These are phyloP conservation scores for Mycena albidolilacea DNA, from an alignment of 768 basidiomycete species.

Conservation along the genomic window DNA sequence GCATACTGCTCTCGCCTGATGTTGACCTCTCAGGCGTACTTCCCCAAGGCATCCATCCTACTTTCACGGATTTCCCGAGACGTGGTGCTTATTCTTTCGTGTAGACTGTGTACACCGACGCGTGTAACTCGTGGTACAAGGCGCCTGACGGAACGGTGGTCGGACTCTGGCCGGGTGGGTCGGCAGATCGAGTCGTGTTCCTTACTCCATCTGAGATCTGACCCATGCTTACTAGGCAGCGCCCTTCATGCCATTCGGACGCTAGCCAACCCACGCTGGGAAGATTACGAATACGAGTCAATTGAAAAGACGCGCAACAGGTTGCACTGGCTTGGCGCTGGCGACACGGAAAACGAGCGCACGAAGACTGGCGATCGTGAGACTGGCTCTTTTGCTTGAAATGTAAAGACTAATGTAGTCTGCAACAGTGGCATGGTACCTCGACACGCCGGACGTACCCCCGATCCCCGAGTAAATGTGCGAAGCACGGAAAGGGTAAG, in stretches of 20 bases:
- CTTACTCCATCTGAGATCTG: background rate
- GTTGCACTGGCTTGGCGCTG: constrained; percentile 28
- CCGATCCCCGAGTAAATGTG: constrained; percentile 20
- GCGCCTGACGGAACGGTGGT: constrained; percentile 26
- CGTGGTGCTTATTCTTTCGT: background rate
- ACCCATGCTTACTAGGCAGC: constrained; percentile 17
- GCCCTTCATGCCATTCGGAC: constrained; percentile 20
- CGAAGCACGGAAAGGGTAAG: no score
- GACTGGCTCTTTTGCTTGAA: background rate
- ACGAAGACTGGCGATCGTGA: constrained; percentile 29
- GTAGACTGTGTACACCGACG: constrained; percentile 30
- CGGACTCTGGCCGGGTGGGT: constrained; percentile 28
- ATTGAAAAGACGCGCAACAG: constrained; percentile 31
- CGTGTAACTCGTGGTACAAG: constrained; percentile 33
- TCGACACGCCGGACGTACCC: constrained; percentile 19
- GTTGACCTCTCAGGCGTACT: constrained; percentile 22
- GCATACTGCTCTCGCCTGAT: background rate
- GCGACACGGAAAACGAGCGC: constrained; percentile 30
- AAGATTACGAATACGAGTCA: constrained; percentile 31
- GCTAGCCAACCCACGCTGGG: constrained; percentile 28
- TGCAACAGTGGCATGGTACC: constrained; percentile 27
- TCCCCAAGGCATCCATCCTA: constrained; percentile 19
- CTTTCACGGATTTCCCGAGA: background rate
- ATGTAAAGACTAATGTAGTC: background rate
- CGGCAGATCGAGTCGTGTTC: no score